Conservation (phyloP, 2,329 filamentous ascomycete genomes). For the Metarhizium sp. region DNA sequence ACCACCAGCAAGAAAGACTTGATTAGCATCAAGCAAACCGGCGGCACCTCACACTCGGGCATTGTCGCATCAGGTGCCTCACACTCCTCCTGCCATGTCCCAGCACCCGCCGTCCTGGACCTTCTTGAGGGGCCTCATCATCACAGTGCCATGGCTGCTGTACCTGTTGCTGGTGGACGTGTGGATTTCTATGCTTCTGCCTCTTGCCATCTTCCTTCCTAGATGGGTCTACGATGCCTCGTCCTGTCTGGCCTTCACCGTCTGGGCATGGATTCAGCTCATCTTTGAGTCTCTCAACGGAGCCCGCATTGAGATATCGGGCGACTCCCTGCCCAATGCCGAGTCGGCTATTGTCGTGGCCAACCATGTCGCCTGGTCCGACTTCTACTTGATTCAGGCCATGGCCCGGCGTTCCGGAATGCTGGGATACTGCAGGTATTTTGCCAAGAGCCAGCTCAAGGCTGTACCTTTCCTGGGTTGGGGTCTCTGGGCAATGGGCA, state of each 20-base stretch:
- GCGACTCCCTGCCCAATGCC: slow-evolving; percentile 37
- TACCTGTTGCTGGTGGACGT: slow-evolving; percentile 43
- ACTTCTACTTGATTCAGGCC: slow-evolving; percentile 56
- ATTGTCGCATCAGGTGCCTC: no score
- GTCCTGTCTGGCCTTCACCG: slow-evolving; percentile 42
- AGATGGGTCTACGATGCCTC: slow-evolving; percentile 42
- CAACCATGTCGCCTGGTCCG: slow-evolving; percentile 52
- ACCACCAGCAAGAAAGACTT: no score
- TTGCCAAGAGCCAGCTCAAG: slow-evolving; percentile 50
- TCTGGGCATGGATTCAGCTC: slow-evolving; percentile 48
- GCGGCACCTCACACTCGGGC: not conserved
- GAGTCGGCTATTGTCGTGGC: slow-evolving; percentile 52
- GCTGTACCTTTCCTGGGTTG: slow-evolving; percentile 53
- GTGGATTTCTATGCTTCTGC: slow-evolving; percentile 38
- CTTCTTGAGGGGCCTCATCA: slow-evolving; percentile 31
- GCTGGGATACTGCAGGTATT: slow-evolving; percentile 53
- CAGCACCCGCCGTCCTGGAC: slow-evolving; percentile 16
- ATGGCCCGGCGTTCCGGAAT: slow-evolving; percentile 44
- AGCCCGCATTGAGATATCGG: slow-evolving; percentile 42
- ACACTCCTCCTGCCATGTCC: slow-evolving; percentile 6
- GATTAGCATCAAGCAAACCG: no score
- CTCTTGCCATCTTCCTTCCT: slow-evolving; percentile 36
- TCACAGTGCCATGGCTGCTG: slow-evolving; percentile 42
- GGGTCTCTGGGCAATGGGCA: slow-evolving; percentile 56
- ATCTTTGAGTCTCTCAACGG: slow-evolving; percentile 47